Percentiles rank a stretch among this genome's conserved stretches.
phyloP scores from a whole-genome alignment of 2,329 filamentous ascomycete genomes.

The Thermothelomyces thermophilus region DNA sequence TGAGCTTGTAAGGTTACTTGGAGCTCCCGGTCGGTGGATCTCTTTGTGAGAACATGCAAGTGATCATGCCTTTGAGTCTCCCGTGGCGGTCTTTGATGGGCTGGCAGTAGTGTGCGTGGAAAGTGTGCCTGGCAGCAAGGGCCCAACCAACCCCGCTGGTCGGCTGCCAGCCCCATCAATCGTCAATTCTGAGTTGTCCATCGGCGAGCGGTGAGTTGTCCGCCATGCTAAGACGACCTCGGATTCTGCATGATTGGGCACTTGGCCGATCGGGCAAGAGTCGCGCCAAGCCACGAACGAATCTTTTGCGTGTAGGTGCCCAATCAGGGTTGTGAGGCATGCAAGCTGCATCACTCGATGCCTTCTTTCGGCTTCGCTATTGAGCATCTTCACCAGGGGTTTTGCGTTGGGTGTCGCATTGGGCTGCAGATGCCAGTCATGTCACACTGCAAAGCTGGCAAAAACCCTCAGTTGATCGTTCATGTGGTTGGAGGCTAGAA shows the following conservation, averaged over 20 bases:
- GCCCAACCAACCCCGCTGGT: slow-evolving; percentile 16
- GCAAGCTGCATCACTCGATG: not conserved
- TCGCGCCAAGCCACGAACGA: slow-evolving; percentile 8
- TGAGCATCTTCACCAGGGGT: not conserved
- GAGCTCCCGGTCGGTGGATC: too few relatives aligned
- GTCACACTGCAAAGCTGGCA: slow-evolving; percentile 10
- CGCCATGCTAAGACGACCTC: not conserved
- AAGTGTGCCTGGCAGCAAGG: too few relatives aligned
- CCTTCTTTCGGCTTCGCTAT: slow-evolving; percentile 7
- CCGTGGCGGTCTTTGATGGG: slow-evolving; percentile 24
- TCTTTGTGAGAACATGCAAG: too few relatives aligned
- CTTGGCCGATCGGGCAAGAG: slow-evolving; percentile 12
- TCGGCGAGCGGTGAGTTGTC: slow-evolving; percentile 15
- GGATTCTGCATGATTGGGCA: slow-evolving; percentile 13
- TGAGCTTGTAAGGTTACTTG: too few relatives aligned
- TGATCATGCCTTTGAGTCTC: not conserved
- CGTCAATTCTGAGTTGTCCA: slow-evolving; percentile 9
- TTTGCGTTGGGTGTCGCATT: slow-evolving; percentile 8
- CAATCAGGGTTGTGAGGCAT: slow-evolving; percentile 10
- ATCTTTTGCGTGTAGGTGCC: slow-evolving; percentile 5
- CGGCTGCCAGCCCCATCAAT: not conserved
- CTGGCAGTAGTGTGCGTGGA: not conserved
- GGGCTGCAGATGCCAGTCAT: slow-evolving; percentile 19
- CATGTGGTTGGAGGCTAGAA: too few relatives aligned
- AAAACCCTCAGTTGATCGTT: too few relatives aligned